Base-by-base conservation (phyloP, 805 yeast species). In the Starmerella floris region DNA sequence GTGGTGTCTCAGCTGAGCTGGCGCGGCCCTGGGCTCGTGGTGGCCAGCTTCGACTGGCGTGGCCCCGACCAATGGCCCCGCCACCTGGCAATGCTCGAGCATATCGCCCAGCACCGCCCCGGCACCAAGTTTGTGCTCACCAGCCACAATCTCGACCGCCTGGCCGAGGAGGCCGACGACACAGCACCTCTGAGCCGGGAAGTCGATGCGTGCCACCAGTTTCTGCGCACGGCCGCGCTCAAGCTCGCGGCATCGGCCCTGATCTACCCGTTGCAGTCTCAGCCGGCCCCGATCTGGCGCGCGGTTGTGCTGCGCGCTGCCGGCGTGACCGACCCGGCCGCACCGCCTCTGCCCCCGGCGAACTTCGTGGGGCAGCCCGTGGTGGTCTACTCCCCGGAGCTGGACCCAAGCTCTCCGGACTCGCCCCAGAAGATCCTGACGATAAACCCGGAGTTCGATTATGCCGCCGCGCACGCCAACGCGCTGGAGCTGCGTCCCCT, bases 351-450 rank as follows among this genome's bases (percentile, higher is more conserved):
- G 21, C 26, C 28, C 35, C 40, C 15, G 23, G 41, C 42, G 37
- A 30, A 35, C 10, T 37, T 26, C 9, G 21, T 41, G 9, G 48
- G 47, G n/a, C 3, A 35, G 4, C 17, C 27, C 6, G 28, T 35
- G 8, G 33, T 33, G 5, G 26, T 37, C 2, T 32, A 21, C 21
- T 15, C 13, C 19, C n/a, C n/a, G n/a, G n/a, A n/a, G n/a, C n/a
- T n/a, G n/a, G n/a, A n/a, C n/a, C n/a, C n/a, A n/a, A n/a, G n/a
- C n/a, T 23, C 30, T 5, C 26, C 17, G 13, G 56, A 52, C 36
- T 35, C 48, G 5, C n/a, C 23, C 11, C 45, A 43, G 11, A 41
- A 48, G 31, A 49, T 52, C 22, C 32, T 46, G n/a, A 52, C 51
- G 4, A 10, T 47, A n/a, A 34, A 46, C 30, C 49, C 45, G n/a